Percentiles rank a stretch among this genome's conserved stretches.
phyloP scores from a whole-genome alignment of 2,329 filamentous ascomycete species.

The Magnaporthiopsis incrustans region DNA sequence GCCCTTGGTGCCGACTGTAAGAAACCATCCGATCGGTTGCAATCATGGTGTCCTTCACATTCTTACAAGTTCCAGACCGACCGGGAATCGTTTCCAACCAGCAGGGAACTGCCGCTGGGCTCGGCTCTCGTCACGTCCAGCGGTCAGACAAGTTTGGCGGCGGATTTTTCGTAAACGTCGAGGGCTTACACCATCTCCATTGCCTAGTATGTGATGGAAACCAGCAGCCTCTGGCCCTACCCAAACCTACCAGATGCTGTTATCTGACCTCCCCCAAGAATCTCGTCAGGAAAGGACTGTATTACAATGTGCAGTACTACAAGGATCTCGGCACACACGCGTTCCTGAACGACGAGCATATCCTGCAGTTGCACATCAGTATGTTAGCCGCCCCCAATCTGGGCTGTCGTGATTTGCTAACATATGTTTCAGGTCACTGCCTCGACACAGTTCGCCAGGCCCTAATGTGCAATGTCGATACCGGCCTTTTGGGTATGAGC shows the following conservation, averaged over 20 bases:
- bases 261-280: slow-evolving; percentile 30
- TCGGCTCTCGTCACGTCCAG: slow-evolving; percentile 47
- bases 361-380: slow-evolving; percentile 51
- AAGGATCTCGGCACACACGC: slow-evolving; percentile 37
- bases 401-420: background rate
- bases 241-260: background rate
- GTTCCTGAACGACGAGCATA: slow-evolving; percentile 46
- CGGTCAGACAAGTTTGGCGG: slow-evolving; percentile 47
- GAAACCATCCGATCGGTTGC: slow-evolving; percentile 13
- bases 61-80: slow-evolving; percentile 28
- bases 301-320: slow-evolving; percentile 54
- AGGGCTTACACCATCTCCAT: slow-evolving; percentile 49
- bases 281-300: slow-evolving; percentile 47
- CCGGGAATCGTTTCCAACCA: slow-evolving; percentile 39
- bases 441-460: slow-evolving; percentile 54
- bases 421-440: slow-evolving; percentile 39
- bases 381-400: slow-evolving; percentile 17
- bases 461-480: slow-evolving; percentile 55
- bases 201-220: slow-evolving; percentile 37
- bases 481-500: slow-evolving; percentile 40
- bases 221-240: background rate
- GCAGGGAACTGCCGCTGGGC: slow-evolving; percentile 40
- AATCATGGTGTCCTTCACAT: slow-evolving; percentile 8
- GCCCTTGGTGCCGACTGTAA: slow-evolving; percentile 25
- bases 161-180: slow-evolving; percentile 49